phyloP scores from a whole-genome alignment of 345 rosid species.

The Salix viminalis region DNA sequence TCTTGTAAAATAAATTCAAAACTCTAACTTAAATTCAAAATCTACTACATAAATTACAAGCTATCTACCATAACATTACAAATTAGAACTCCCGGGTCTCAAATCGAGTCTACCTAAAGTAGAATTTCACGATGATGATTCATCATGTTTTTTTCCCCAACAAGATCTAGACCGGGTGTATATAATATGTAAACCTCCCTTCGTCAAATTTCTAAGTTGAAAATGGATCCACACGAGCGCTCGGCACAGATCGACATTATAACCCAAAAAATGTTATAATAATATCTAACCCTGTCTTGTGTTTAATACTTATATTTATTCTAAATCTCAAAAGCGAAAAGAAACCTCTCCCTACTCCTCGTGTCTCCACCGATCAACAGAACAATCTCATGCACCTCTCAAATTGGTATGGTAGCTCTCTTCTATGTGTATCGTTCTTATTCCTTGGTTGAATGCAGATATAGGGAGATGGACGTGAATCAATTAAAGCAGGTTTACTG shows the following conservation, averaged over 20 bases:
- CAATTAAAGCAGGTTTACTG: slow-evolving; percentile 2
- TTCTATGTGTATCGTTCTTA: background rate
- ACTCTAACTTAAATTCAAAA: too few species aligned
- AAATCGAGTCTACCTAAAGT: too few species aligned
- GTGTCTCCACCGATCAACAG: background rate
- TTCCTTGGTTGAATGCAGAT: slow-evolving; percentile 38
- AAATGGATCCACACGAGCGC: slow-evolving; percentile 24
- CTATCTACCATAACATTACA: too few species aligned
- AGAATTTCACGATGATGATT: too few species aligned
- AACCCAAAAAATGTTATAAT: background rate
- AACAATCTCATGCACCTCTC: background rate
- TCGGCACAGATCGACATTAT: slow-evolving; percentile 12
- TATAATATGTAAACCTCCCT: too few species aligned
- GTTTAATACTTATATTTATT: background rate
- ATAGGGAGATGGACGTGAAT: slow-evolving; percentile 46
- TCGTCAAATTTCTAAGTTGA: background rate
- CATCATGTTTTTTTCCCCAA: slow-evolving; percentile 10
- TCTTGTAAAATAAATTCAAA: too few species aligned
- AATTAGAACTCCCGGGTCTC: too few species aligned
- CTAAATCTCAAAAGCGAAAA: background rate
- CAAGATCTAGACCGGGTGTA: background rate
- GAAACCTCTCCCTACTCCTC: background rate
- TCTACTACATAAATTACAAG: too few species aligned
- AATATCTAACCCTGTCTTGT: background rate
- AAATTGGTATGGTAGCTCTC: background rate